Base-by-base conservation (phyloP, 768 basidiomycete species). In the Lentinula guzmanii region DNA sequence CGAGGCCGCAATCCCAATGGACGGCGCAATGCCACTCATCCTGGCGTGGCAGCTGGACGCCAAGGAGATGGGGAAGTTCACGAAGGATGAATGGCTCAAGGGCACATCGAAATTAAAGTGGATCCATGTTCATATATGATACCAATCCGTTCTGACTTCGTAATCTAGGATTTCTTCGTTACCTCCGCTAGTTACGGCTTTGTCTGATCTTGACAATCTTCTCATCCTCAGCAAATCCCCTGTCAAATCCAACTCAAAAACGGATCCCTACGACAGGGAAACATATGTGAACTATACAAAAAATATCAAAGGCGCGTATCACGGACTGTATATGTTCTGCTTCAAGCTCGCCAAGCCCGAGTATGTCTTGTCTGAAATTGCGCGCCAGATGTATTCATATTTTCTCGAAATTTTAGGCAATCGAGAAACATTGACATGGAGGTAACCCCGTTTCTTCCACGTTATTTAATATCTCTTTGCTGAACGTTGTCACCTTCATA, bases 381-480 rank as follows among this genome's bases (percentile, higher is more conserved):
- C 10, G 15, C 42, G 11, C 43, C 48, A 7, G 33, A 9, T 11
- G 13, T 15, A 28, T 9, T 56, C 21, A 24, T 59, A 34, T 48
- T 41, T 13, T n/a, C 34, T 9, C 13, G 11, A 0, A 35, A 34
- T 48, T 50, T 16, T 64, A 91, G 90, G 69, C 81, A 83, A 70
- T 84, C 84, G 18, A 81, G 85, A 65, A 92, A 90, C 69, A 84
- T 92, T 63, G 90, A 92, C 56, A 89, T 93, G 79, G 90, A 93
- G 75, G 90, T 89, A 63, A 31, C 13, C 55, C 31, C 31, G 21
- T 42, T 41, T 43, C 6, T 66, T 76, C 66, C 21, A n/a, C n/a
- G 41, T 10, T 15, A 18, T 33, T 16, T 11, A 7, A 5, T 42
- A 5, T 56, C 9, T n/a, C 18, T 28, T 56, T 31, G 24, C 60